Evolutionary conservation across 1,284 basidiomycete species (phyloP).

Genomic region (Vanrija humicola): DNA sequence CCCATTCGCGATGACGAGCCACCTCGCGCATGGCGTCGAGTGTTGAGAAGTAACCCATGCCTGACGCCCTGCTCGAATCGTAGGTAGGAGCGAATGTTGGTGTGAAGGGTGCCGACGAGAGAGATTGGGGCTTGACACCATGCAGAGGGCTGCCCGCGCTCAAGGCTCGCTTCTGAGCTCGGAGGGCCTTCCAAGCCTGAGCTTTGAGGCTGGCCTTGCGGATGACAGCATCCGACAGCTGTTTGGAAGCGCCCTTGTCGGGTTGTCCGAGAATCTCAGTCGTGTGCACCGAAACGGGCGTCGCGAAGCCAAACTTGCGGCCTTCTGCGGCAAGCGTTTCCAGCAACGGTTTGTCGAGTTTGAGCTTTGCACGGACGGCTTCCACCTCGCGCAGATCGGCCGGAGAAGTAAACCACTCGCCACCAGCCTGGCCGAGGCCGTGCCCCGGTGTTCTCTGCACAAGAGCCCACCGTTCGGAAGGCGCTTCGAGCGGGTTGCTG

Average conservation of each 20-base stretch:
- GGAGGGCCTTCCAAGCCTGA: constrained; percentile 35
- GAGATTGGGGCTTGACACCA: no score
- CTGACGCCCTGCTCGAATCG: constrained; percentile 30
- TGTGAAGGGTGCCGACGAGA: constrained; percentile 14
- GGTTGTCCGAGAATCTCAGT: constrained; percentile 12
- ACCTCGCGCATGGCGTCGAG: constrained; percentile 38
- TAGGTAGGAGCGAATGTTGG: constrained; percentile 38
- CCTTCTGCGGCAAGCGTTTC: constrained; percentile 22
- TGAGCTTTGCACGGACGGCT: constrained; percentile 3
- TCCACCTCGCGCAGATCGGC: constrained; percentile 32
- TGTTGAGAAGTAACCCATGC: constrained; percentile 34
- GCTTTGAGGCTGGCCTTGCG: constrained; percentile 36
- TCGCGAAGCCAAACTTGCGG: constrained; percentile 33
- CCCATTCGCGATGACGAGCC: constrained; percentile 25
- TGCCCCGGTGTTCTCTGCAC: constrained; percentile 31
- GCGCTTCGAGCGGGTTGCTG: not conserved
- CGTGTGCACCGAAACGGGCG: constrained; percentile 28
- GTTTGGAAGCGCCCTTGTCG: constrained; percentile 10
- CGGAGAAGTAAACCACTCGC: constrained; percentile 41
- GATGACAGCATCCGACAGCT: constrained; percentile 29
- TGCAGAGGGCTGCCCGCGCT: no score
- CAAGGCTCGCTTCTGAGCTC: not conserved
- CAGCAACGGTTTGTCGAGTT: constrained; percentile 16
- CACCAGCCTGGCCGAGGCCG: constrained; percentile 12
- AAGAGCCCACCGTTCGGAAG: constrained; percentile 39